Percentiles rank a stretch among this genome's conserved stretches.
Conservation (phyloP, 164 flowering plant species). For the Pachysandra terminalis region DNA sequence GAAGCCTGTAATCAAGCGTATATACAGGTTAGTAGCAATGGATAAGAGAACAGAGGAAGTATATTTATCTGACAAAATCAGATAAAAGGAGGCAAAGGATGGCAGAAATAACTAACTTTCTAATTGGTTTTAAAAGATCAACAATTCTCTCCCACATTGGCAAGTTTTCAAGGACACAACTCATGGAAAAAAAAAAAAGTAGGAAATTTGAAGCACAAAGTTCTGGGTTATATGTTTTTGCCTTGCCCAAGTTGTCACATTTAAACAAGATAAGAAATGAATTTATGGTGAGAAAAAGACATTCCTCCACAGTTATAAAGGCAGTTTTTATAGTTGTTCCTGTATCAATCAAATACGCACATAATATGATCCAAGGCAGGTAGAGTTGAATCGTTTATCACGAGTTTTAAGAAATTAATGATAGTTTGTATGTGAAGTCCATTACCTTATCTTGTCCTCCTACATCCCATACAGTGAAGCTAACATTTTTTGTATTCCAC, state of each 20-base stretch:
- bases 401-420: neutral
- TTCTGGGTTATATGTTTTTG: neutral
- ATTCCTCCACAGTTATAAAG: neutral
- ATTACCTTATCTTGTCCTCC: slow-evolving; percentile 60
- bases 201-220: neutral
- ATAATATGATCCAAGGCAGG: neutral
- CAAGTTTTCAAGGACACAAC: neutral
- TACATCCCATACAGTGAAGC: slow-evolving; percentile 57
- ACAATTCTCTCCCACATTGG: neutral
- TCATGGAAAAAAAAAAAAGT: neutral
- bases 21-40: neutral
- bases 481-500: slow-evolving; percentile 49
- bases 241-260: neutral
- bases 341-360: neutral
- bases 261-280: neutral
- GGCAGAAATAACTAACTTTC: neutral
- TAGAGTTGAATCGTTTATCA: neutral
- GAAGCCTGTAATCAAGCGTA: neutral
- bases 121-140: neutral
- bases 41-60: neutral
- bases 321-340: neutral
- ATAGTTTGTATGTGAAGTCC: neutral
- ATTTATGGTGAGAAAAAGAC: neutral
- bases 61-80: neutral
- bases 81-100: neutral